Percentiles rank a stretch among this genome's conserved stretches.
Evolutionary conservation across 2,329 filamentous ascomycete genomes (phyloP).

Genomic region (Aspergillus glaucus): DNA sequence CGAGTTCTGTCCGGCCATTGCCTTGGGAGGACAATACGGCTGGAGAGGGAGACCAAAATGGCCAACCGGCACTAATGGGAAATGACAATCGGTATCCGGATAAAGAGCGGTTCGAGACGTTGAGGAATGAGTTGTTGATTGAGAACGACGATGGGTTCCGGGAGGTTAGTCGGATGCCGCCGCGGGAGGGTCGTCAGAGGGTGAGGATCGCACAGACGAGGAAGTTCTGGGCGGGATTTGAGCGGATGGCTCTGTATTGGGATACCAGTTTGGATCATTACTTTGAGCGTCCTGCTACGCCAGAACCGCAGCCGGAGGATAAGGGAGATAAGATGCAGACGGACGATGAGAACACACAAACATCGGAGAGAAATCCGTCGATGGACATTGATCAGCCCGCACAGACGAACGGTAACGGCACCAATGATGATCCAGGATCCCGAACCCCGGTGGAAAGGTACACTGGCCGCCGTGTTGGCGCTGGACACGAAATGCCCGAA

Average conservation of each 20-base stretch:
- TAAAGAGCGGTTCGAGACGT: slow-evolving; percentile 43
- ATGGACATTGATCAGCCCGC: slow-evolving; percentile 20
- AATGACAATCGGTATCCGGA: slow-evolving; percentile 46
- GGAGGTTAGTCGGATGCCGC: slow-evolving; percentile 46
- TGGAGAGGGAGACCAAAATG: slow-evolving; percentile 11
- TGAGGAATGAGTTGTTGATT: slow-evolving; percentile 47
- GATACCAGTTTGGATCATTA: slow-evolving; percentile 55
- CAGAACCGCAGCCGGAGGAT: slow-evolving; percentile 15
- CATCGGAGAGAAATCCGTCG: slow-evolving; percentile 7
- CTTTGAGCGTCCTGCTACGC: slow-evolving; percentile 33
- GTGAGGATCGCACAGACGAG: slow-evolving; percentile 51
- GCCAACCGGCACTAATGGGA: slow-evolving; percentile 33
- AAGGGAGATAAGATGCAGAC: slow-evolving; percentile 15
- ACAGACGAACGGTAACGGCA: neutral
- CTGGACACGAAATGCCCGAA: slow-evolving; percentile 54
- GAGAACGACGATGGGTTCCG: slow-evolving; percentile 54
- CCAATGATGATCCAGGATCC: neutral
- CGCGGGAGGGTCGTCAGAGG: slow-evolving; percentile 39
- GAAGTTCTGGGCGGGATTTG: slow-evolving; percentile 55
- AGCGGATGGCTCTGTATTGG: slow-evolving; percentile 58
- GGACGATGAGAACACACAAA: slow-evolving; percentile 7
- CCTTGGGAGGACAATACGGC: slow-evolving; percentile 25
- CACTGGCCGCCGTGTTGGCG: slow-evolving; percentile 53
- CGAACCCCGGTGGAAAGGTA: slow-evolving; percentile 36
- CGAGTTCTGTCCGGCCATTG: slow-evolving; percentile 32